Base-by-base conservation (phyloP, 2,329 filamentous ascomycete species). In the Rutstroemia sp. region DNA sequence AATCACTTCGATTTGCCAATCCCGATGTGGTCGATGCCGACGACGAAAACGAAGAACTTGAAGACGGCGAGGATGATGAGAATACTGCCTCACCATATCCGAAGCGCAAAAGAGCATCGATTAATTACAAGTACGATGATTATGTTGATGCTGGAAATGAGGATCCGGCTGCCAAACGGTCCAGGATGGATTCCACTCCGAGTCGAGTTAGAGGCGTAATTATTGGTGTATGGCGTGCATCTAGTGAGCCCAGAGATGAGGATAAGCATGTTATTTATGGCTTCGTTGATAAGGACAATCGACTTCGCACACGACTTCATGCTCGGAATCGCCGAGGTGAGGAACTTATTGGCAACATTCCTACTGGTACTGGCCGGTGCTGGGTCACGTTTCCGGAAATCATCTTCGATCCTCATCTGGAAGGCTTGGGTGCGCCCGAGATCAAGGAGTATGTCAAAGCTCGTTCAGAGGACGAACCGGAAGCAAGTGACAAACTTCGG, bases 311-410 rank as follows among this genome's bases (percentile, higher is more conserved):
- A 2, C 76, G 81, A 6, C 78, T 84, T 39, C 78, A 82, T 62
- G 71, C 73, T 0, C 70, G 72, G 49, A 80, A 76, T 46, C 74
- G 77, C 21, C 65, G 70, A 2, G 79, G 79, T 12, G 73, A 67
- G 34, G 63, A 78, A 10, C 64, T 71, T 2, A 71, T 84, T 27
- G 71, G 75, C 5, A 66, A 72, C 42, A 71, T 74, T 27, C 81
- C 81, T 1, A 76, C 79, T 2, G 82, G 81, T 0, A 79, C 81
- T 1, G 81, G 81, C 21, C 81, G 80, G 53, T 83, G 80, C 65
- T 85, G 81, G 82, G 80, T 84, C 23, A 84, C 81, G 0, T 84
- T 84, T 61, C 78, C 83, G 57, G 74, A 79, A 19, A 75, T 84
- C 30, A 76, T 82, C 21, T 84, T 85, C 63, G 77, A 79, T 2